A percentile compares a stretch with the other conserved stretches of the same genome.
These are phyloP conservation scores for Dioscorea dumetorum DNA, from an alignment of 106 monocot species.

Conservation along the genomic window DNA sequence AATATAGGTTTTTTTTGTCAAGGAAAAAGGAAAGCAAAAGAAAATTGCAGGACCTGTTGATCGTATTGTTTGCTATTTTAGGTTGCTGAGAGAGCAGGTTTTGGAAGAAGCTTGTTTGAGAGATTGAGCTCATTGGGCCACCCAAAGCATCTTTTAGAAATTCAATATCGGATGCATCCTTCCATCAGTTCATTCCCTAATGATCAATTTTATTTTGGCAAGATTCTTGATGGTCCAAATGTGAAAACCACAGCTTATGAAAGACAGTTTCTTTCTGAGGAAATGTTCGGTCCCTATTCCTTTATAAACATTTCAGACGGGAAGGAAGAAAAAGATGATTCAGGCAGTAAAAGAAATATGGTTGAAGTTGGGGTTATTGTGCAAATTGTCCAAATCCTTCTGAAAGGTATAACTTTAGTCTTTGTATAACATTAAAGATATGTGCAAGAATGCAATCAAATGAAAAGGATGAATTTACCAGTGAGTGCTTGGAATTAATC, in stretches of 20 bases:
- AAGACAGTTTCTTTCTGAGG: conserved; percentile 12
- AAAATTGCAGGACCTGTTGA: too few relatives aligned
- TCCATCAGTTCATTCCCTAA: conserved; percentile 34
- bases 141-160: conserved; percentile 13
- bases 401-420: conserved; percentile 7
- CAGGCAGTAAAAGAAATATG: conserved; percentile 48
- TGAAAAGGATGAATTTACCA: neutral
- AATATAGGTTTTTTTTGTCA: too few relatives aligned
- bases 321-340: conserved; percentile 23
- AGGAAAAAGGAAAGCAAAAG: too few relatives aligned
- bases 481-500: neutral
- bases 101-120: conserved; percentile 19
- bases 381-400: conserved; percentile 20
- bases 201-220: conserved; percentile 26
- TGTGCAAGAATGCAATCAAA: neutral
- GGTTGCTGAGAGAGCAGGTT: conserved; percentile 31
- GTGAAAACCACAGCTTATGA: conserved; percentile 19
- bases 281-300: conserved; percentile 37
- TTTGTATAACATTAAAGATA: neutral
- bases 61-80: neutral
- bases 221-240: conserved; percentile 43
- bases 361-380: conserved; percentile 42
- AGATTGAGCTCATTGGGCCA: conserved; percentile 14
- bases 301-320: conserved; percentile 48
- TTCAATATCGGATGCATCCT: conserved; percentile 9